These are phyloP conservation scores for Talaromyces sp. DNA, from an alignment of 2,329 filamentous ascomycete species.

Conservation along the genomic window DNA sequence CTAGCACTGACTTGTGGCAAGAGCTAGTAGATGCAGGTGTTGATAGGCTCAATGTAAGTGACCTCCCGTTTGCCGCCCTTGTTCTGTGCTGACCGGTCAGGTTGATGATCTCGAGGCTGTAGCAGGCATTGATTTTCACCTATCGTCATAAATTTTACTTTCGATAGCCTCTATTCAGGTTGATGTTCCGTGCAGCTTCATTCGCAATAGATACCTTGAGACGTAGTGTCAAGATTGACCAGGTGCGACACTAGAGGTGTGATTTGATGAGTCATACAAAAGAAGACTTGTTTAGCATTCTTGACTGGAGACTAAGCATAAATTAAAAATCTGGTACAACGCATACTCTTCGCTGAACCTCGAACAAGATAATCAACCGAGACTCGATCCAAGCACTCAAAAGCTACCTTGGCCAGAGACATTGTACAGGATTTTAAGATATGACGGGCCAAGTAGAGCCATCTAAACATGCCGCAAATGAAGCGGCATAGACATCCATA, in stretches of 20 bases:
- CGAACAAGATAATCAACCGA: not conserved
- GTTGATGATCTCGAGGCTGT: not conserved
- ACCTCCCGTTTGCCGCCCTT: not conserved
- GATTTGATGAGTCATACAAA: not conserved
- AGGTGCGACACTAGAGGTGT: not conserved
- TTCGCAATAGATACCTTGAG: not conserved
- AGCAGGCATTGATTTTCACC: not conserved
- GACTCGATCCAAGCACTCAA: not conserved
- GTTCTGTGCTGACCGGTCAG: not conserved
- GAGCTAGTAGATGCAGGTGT: not conserved
- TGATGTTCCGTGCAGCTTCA: not conserved
- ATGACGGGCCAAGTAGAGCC: not conserved
- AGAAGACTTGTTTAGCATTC: not conserved
- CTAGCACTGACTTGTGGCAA: not conserved
- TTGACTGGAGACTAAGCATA: not conserved
- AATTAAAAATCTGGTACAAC: too few relatives aligned
- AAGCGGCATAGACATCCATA: constrained; percentile 20
- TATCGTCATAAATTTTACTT: not conserved
- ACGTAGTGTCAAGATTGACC: not conserved
- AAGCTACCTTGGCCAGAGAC: too few relatives aligned
- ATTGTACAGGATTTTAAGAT: too few relatives aligned
- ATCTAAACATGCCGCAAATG: constrained; percentile 7
- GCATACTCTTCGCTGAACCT: not conserved
- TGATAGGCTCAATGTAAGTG: not conserved
- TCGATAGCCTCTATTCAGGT: not conserved